A percentile compares a stretch with the other conserved stretches of the same genome.
Conservation (phyloP, 331 rosid genomes). For the Malus hybrid region DNA sequence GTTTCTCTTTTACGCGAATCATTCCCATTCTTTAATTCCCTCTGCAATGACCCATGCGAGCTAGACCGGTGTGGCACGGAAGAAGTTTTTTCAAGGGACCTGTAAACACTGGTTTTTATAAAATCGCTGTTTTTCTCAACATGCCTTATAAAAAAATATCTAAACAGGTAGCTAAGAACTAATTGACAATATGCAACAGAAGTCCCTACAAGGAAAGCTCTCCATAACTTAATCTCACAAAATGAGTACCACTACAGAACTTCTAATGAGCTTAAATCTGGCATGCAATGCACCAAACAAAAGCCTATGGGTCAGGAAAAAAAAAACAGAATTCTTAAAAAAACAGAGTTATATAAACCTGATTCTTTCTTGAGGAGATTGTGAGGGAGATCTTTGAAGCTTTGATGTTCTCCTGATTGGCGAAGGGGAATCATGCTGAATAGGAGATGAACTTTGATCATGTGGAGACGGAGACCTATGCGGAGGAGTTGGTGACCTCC, state of each 20-base stretch:
- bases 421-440: slow-evolving; percentile 32
- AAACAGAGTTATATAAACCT: slow-evolving; percentile 24
- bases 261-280: neutral
- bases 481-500: slow-evolving; percentile 25
- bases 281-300: neutral
- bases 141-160: neutral
- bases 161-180: neutral
- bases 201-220: neutral
- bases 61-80: slow-evolving; percentile 31
- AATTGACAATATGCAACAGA: neutral
- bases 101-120: slow-evolving; percentile 13
- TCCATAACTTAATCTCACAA: neutral
- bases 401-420: slow-evolving; percentile 33
- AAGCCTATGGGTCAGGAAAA: neutral
- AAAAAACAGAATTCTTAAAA: neutral
- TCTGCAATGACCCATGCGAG: slow-evolving; percentile 24
- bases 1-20: slow-evolving; percentile 23
- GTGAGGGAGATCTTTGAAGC: slow-evolving; percentile 33
- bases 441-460: slow-evolving; percentile 46
- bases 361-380: slow-evolving; percentile 38
- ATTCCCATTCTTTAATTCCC: slow-evolving; percentile 27
- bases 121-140: neutral
- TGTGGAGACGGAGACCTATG: slow-evolving; percentile 42
- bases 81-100: slow-evolving; percentile 31
- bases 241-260: neutral